Percentiles rank a stretch among this genome's conserved stretches.
Conservation (phyloP, 2,329 filamentous ascomycete genomes). For the Lecanicillium sp. region DNA sequence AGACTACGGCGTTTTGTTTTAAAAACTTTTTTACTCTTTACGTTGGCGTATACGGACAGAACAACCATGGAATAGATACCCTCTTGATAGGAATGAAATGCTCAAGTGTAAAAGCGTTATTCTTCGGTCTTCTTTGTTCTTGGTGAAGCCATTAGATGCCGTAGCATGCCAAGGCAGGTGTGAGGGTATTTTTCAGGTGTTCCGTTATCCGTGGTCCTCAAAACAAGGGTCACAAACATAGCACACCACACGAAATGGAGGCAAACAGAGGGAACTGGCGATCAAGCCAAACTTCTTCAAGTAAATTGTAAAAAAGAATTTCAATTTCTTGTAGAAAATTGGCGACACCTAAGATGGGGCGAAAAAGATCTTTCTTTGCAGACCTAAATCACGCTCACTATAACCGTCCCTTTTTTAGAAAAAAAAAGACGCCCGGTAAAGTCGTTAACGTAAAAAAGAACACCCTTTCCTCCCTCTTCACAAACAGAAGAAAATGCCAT, state of each 20-base stretch:
- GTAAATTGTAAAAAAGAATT: constrained; percentile 21
- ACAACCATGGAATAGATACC: no score
- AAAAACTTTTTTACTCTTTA: no score
- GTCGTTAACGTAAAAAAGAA: constrained; percentile 21
- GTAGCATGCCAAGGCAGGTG: no score
- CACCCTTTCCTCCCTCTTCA: no score
- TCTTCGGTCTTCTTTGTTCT: no score
- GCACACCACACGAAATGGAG: constrained; percentile 16
- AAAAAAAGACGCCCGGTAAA: constrained; percentile 50
- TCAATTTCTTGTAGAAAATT: constrained; percentile 47
- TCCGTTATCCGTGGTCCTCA: neutral
- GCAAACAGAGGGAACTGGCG: constrained; percentile 54
- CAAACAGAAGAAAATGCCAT: neutral
- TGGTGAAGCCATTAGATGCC: no score
- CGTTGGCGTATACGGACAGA: no score
- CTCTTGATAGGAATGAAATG: no score
- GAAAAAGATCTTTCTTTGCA: constrained; percentile 48
- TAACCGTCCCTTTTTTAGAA: constrained; percentile 41
- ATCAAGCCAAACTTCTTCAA: constrained; percentile 77
- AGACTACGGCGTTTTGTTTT: neutral
- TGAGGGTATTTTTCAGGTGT: neutral
- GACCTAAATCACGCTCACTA: constrained; percentile 50
- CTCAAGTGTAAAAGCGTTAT: no score
- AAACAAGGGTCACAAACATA: constrained; percentile 11
- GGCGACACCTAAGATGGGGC: constrained; percentile 75